Base-by-base conservation (phyloP, 1,284 basidiomycete species). In the Gomphus bonarii region DNA sequence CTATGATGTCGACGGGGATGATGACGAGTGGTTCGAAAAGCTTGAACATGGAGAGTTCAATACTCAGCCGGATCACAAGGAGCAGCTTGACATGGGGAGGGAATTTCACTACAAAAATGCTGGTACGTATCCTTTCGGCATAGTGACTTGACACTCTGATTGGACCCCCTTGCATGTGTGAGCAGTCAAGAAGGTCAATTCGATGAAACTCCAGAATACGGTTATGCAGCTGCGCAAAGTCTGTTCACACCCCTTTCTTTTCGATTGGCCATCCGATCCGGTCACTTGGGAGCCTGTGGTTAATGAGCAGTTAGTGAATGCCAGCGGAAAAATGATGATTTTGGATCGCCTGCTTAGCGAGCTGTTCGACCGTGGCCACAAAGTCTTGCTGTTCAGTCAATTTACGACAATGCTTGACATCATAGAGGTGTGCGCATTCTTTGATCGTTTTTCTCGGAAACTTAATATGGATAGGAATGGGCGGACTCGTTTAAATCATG, bases 381-480 rank as follows among this genome's bases (percentile, higher is more conserved):
- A 95, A 69, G 95, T 97, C 0, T 74, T 99, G 31, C 70, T 98
- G 35, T 99, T 99, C 72, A 88, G 88, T 58, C 94, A 97, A 72
- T 97, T 99, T 70, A 95, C 88, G 47, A 94, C 88, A 1, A 94
- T 97, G 92, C 74, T 98, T 54, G 89, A 99, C 67, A 90, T 98
- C 61, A 89, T 98, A 59, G 84, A 94, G 77, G 89, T 89, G 52
- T 53, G 73, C 67, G n/a, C 52, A 33, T 59, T 50, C 20, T 44
- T 31, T 14, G 30, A 46, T 20, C 25, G 31, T 51, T 33, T 54
- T 20, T 44, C 36, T n/a, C 33, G 36, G 43, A 20, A 58, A 35
- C 46, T 49, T 35, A 58, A 35, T 53, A 33, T 38, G 16, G 48
- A 65, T 60, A 92, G 82, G 89, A 90, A 62, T 95, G 92, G 93